Evolutionary conservation across 768 basidiomycete genomes (phyloP), one percentile per base, ranked within the genome.

Genomic region (Infundibulicybe gibba): DNA sequence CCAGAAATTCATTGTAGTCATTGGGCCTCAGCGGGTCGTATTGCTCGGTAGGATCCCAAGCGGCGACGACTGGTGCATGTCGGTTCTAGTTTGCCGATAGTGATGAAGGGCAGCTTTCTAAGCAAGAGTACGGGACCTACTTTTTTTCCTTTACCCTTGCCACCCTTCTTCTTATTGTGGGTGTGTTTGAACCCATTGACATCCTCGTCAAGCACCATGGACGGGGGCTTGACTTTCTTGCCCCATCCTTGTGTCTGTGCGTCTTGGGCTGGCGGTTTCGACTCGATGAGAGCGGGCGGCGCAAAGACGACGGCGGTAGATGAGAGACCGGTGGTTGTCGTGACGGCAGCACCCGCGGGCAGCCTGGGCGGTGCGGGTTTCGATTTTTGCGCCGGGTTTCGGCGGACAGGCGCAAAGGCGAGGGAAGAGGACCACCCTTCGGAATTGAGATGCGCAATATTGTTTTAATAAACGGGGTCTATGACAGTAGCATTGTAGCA

Each of bases 401-500:
- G 76, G 44, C 89, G 81, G 44, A 90, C 74, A 39, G 91, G 91
- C 8, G 90, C 91, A 58, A 93, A 94, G 14, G 89, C 91, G 54
- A 93, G 85, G 12, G 90, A 80, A 52, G 90, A 85, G 56, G 90
- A 93, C 90, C 91, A 93, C 66, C 82, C 90, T 91, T 76, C 54
- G 58, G 52, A 62, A 17, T 44, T 53, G 57, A 55, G 58, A 61
- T 61, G 62, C 53, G 58, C 56, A 69, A 65, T 54, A 68, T 65
- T 53, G 65, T 60, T 77, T 78, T 67, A 83, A 81, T 80, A 77
- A 81, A 74, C 67, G 68, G 63, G 66, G 61, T 76, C 67, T 74
- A 77, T 59, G 61, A 62, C 60, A 61, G 60, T 63, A 67, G 67
- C 72, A 62, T 66, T 62, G 65, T 64, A 71, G 66, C 64, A 73